Evolutionary conservation across 495 filamentous ascomycete species (phyloP).

Genomic region (Podospora fimiseda): DNA sequence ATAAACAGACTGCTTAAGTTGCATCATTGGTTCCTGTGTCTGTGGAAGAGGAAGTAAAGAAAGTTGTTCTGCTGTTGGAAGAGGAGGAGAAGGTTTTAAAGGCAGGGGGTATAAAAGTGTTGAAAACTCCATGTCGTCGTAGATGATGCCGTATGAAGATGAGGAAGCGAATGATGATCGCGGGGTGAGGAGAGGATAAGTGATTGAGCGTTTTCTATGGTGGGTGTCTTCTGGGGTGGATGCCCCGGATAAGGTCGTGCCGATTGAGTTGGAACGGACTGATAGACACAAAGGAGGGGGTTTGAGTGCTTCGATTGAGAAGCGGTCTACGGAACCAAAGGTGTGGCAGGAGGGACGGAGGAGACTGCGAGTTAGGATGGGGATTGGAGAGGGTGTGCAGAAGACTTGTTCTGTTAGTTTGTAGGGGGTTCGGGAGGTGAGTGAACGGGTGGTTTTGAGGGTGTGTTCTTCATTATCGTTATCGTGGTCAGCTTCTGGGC

Average conservation of each 20-base stretch:
- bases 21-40: neutral
- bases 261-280: neutral
- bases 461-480: neutral
- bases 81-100: too few species aligned
- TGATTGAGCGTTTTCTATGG: too few species aligned
- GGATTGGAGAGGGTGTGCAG: neutral
- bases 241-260: too few species aligned
- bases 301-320: neutral
- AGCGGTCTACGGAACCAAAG: neutral
- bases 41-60: too few species aligned
- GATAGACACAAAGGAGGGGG: neutral
- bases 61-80: too few species aligned
- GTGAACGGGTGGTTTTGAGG: neutral
- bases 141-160: too few species aligned
- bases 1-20: neutral
- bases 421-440: neutral
- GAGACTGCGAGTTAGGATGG: neutral
- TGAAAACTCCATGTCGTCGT: too few species aligned
- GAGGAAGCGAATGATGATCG: too few species aligned
- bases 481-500: neutral
- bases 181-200: too few species aligned
- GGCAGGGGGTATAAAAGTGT: too few species aligned
- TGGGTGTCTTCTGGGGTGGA: too few species aligned
- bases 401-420: neutral
- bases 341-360: constrained; percentile 1